Conservation (phyloP, 2,329 filamentous ascomycete genomes). For the Pezicula radicicola region DNA sequence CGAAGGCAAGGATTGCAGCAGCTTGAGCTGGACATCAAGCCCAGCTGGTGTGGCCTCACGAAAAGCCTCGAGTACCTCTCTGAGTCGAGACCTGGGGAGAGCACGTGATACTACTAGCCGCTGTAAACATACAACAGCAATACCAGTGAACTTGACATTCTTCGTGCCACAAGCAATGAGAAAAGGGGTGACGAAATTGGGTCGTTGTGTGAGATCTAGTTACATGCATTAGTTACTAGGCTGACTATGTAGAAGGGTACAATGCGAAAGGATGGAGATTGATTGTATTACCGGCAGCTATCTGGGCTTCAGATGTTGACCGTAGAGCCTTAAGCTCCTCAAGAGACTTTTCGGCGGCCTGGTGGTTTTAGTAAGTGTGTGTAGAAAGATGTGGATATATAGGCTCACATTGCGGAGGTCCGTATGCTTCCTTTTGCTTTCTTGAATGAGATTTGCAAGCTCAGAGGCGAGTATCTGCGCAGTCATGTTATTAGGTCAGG, state of each 20-base stretch:
- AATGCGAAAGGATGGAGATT: neutral
- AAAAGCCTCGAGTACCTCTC: conserved; percentile 84
- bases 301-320: conserved; percentile 65
- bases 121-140: conserved; percentile 85
- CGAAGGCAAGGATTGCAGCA: conserved; percentile 86
- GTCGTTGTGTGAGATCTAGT: conserved; percentile 75
- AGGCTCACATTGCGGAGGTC: conserved; percentile 74
- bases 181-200: conserved; percentile 89
- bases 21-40: conserved; percentile 92
- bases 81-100: conserved; percentile 74
- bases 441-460: conserved; percentile 86
- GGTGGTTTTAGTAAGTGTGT: conserved; percentile 16
- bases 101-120: conserved; percentile 80
- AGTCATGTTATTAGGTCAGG: conserved; percentile 59
- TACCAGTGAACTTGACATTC: conserved; percentile 85
- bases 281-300: conserved; percentile 30
- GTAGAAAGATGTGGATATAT: neutral
- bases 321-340: conserved; percentile 80
- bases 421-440: conserved; percentile 91
- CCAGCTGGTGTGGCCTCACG: conserved; percentile 78
- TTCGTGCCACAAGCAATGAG: conserved; percentile 88
- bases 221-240: neutral
- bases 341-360: conserved; percentile 92
- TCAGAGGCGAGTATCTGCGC: conserved; percentile 85
- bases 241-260: neutral